Evolutionary conservation across 2,329 filamentous ascomycete species (phyloP), one percentile per base, ranked within the genome.

Genomic region (Shiraia sp.): DNA sequence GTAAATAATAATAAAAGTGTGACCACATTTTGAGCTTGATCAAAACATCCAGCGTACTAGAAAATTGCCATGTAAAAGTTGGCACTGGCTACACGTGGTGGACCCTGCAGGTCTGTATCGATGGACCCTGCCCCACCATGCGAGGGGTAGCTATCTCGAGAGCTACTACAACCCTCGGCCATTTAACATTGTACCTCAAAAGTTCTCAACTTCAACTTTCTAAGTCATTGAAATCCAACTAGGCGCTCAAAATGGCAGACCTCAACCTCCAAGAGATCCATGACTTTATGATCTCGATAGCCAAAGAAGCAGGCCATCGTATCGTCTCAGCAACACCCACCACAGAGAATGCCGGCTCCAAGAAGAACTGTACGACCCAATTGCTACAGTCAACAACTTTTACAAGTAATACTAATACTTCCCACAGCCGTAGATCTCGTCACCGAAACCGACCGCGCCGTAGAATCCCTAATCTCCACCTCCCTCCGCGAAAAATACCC

Each of bases 361-460:
- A 78, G 55, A 77, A 76, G 68, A 78, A 78, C 49, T 75, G 70
- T 72, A n/a, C 7, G 17, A 33, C 15, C 10, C 14, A 14, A 22
- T 29, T n/a, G n/a, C n/a, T n/a, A n/a, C n/a, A n/a, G n/a, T n/a
- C n/a, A n/a, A n/a, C n/a, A n/a, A n/a, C n/a, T n/a, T n/a, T n/a
- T n/a, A n/a, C n/a, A n/a, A n/a, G n/a, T n/a, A n/a, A n/a, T n/a
- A 10, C 33, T 24, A 14, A 24, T 28, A 14, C 16, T 10, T 19
- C 7, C 7, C 1, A 9, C 32, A 79, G 77, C 78, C 38, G 79
- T 79, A 44, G 81, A 85, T 57, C 73, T 84, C 24, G 81, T 85
- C 13, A 85, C 81, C 6, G 79, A 83, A 66, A 83, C 81, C 42
- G 81, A 85, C 63, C 78, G 75, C 48, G 80, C 79, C 4, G 80